Percentiles rank a stretch among this genome's conserved stretches.
phyloP scores from a whole-genome alignment of 2,329 filamentous ascomycete genomes.

The Annulohypoxylon truncatum region DNA sequence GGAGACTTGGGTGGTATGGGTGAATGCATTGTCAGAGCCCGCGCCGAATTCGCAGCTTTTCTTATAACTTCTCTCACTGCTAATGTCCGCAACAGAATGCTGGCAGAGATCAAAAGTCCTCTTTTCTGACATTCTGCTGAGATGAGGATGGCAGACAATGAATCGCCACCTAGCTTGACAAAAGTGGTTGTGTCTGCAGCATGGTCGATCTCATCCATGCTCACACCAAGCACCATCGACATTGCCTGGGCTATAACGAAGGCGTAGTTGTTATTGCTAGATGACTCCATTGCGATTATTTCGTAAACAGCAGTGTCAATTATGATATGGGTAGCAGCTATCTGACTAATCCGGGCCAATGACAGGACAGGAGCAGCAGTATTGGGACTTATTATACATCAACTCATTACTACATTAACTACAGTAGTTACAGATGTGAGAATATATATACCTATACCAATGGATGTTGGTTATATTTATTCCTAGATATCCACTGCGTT shows the following conservation, averaged over 20 bases:
- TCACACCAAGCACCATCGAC: background rate
- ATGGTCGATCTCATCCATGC: background rate
- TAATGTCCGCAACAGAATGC: background rate
- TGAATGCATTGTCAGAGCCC: background rate
- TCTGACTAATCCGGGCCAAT: too few species aligned
- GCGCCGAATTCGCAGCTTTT: background rate
- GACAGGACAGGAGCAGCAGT: too few species aligned
- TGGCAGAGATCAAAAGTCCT: background rate
- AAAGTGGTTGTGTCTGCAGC: background rate
- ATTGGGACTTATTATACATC: too few species aligned
- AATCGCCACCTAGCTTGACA: constrained; percentile 9
- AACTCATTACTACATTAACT: too few species aligned
- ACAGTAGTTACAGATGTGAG: too few species aligned
- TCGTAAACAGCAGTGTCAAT: too few species aligned
- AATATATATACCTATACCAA: too few species aligned
- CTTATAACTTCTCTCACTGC: background rate
- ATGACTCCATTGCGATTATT: background rate
- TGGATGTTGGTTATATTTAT: too few species aligned
- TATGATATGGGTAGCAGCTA: too few species aligned
- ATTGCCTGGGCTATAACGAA: background rate
- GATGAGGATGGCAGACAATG: constrained; percentile 6
- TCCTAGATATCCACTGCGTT: too few species aligned
- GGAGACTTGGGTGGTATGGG: too few species aligned
- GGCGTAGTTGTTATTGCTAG: background rate
- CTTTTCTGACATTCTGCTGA: constrained; percentile 6